Conservation (phyloP, 306 rosid genomes). For the Dryas octopetala region DNA sequence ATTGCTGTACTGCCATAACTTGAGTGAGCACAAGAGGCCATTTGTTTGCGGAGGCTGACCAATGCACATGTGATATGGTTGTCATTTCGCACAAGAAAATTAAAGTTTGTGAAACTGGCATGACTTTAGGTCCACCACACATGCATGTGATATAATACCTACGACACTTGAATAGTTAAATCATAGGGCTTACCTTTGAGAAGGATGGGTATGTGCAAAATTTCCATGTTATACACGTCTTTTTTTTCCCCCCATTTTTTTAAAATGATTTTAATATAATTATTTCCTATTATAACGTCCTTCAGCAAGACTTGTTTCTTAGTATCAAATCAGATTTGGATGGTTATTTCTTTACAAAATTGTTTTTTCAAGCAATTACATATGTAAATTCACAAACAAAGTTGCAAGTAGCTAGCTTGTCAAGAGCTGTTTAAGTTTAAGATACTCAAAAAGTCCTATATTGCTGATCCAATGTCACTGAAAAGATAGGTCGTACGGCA, state of each 20-base stretch:
- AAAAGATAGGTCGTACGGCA: slow-evolving; percentile 35
- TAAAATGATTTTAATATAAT: not conserved
- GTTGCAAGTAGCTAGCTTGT: not conserved
- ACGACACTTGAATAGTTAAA: not conserved
- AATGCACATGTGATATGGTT: slow-evolving; percentile 9
- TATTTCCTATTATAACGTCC: not conserved
- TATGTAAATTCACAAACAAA: no score
- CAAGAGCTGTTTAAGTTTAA: not conserved
- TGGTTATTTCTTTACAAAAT: no score
- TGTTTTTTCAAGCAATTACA: no score
- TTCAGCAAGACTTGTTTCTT: not conserved
- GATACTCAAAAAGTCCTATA: not conserved
- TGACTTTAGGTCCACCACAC: slow-evolving; percentile 19
- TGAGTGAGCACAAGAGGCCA: not conserved
- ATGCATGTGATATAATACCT: slow-evolving; percentile 9
- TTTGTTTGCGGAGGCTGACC: not conserved
- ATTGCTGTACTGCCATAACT: not conserved
- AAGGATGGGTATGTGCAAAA: not conserved
- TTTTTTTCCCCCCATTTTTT: not conserved
- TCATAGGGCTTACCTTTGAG: not conserved
- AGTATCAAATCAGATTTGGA: no score
- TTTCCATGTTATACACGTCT: not conserved
- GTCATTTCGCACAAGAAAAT: not conserved
- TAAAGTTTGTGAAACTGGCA: not conserved
- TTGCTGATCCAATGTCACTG: slow-evolving; percentile 28